Percentiles rank a stretch among this genome's conserved stretches.
Evolutionary conservation across 2,329 filamentous ascomycete species (phyloP).

Genomic region (Penicillium expansum): DNA sequence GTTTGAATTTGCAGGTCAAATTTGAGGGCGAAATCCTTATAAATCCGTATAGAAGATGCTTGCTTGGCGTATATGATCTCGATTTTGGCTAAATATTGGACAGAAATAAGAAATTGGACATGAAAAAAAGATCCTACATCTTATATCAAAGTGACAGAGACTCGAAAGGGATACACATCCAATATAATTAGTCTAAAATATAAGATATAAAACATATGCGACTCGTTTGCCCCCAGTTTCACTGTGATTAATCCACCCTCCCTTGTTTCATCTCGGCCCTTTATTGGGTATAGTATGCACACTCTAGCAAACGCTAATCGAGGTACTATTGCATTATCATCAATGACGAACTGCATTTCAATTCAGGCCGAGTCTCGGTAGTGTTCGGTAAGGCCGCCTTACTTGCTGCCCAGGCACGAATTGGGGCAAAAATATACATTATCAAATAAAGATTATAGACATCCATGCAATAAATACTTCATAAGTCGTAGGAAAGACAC

Average conservation of each 20-base stretch:
- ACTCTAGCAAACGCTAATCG: constrained; percentile 9
- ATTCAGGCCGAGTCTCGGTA: background rate
- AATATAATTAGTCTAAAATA: too few relatives aligned
- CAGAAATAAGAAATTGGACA: background rate
- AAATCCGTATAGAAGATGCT: constrained; percentile 1
- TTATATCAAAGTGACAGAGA: background rate
- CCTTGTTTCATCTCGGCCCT: constrained; percentile 21
- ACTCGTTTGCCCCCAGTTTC: constrained; percentile 11
- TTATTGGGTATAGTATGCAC: constrained; percentile 9
- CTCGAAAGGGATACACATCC: background rate
- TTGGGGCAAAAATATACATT: constrained; percentile 1
- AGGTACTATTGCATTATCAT: background rate
- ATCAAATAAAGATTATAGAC: background rate
- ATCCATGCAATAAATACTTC: constrained; percentile 4
- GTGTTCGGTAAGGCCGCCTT: background rate
- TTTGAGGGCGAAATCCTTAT: background rate
- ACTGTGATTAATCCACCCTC: constrained; percentile 18
- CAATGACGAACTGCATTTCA: background rate
- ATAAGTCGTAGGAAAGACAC: background rate
- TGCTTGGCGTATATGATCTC: constrained; percentile 6
- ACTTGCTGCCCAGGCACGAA: background rate
- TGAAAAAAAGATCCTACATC: background rate
- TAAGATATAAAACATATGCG: background rate
- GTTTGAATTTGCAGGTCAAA: constrained; percentile 1
- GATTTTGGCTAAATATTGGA: background rate